A percentile compares a stretch with the other conserved stretches of the same genome.
These are phyloP conservation scores for Plantago lanceolata DNA, from an alignment of 305 asterid species.

Conservation along the genomic window DNA sequence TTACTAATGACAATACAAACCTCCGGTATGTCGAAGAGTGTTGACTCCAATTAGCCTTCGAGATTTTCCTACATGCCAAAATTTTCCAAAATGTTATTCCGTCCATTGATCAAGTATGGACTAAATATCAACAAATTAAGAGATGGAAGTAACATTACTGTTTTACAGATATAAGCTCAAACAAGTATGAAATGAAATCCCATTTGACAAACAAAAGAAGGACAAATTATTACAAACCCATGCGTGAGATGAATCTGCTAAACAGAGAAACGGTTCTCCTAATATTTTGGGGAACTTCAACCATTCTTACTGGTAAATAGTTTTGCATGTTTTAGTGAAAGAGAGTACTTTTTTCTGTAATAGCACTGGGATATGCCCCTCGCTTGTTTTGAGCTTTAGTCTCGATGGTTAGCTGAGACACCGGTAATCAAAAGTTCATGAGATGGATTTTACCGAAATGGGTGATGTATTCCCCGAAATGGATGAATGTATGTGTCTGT, in stretches of 20 bases:
- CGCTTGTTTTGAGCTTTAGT: too few relatives aligned
- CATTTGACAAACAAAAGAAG: not conserved
- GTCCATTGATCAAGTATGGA: not conserved
- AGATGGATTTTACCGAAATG: too few relatives aligned
- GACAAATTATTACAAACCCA: too few relatives aligned
- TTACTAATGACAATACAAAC: slow-evolving; percentile 4
- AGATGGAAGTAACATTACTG: not conserved
- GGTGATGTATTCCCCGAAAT: too few relatives aligned
- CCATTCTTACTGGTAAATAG: too few relatives aligned
- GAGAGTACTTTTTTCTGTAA: too few relatives aligned
- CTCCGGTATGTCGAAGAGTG: slow-evolving; percentile 15
- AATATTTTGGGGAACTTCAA: not conserved
- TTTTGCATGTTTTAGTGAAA: too few relatives aligned
- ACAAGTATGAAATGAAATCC: not conserved
- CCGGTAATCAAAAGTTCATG: too few relatives aligned
- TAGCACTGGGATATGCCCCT: too few relatives aligned
- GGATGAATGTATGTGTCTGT: too few relatives aligned
- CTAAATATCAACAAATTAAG: too few relatives aligned
- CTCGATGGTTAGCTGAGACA: too few relatives aligned
- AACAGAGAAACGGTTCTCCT: not conserved
- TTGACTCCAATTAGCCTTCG: slow-evolving; percentile 30
- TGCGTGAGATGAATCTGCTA: not conserved
- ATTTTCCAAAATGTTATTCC: not conserved
- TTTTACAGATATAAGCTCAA: not conserved
- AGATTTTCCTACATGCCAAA: slow-evolving; percentile 36